These are phyloP conservation scores for Nannochloropsis gaditana DNA, from an alignment of 108 stramenopile species.

Conservation along the genomic window DNA sequence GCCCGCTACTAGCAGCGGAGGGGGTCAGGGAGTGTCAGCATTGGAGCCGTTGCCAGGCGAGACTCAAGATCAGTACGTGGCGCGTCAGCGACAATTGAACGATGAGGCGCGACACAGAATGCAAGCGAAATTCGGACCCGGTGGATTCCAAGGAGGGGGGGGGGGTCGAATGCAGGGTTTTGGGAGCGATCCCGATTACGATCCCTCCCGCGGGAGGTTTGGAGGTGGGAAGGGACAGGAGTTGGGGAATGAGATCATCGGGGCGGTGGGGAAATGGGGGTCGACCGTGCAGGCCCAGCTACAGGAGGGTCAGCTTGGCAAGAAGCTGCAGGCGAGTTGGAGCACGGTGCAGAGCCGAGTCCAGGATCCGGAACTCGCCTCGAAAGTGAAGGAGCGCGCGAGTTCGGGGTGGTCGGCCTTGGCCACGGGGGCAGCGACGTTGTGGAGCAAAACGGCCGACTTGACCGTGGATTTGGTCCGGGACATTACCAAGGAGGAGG, in stretches of 20 bases:
- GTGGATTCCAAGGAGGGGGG: neutral
- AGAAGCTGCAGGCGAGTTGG: conserved; percentile 16
- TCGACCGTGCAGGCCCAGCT: conserved; percentile 35
- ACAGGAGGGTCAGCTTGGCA: conserved; percentile 19
- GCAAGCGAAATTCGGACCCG: conserved; percentile 37
- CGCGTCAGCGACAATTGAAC: conserved; percentile 72
- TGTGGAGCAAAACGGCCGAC: conserved; percentile 37
- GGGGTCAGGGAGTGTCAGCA: conserved; percentile 70
- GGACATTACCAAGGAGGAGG: conserved; percentile 4
- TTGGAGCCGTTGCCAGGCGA: conserved; percentile 84
- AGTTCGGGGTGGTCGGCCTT: conserved; percentile 39
- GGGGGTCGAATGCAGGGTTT: conserved; percentile 28
- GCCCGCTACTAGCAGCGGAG: conserved; percentile 33
- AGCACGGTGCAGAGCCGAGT: conserved; percentile 25
- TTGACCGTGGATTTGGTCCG: conserved; percentile 1
- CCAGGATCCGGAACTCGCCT: conserved; percentile 33
- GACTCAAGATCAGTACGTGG: conserved; percentile 77
- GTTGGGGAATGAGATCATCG: conserved; percentile 36
- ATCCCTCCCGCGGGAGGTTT: conserved; percentile 39
- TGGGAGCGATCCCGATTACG: conserved; percentile 40
- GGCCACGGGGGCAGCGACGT: conserved; percentile 27
- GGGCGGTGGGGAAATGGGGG: conserved; percentile 23
- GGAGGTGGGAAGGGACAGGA: conserved; percentile 29
- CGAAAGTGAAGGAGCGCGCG: conserved; percentile 28
- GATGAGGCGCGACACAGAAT: conserved; percentile 36